Conservation (phyloP, 345 rosid species). For the Linum usitatissimum region DNA sequence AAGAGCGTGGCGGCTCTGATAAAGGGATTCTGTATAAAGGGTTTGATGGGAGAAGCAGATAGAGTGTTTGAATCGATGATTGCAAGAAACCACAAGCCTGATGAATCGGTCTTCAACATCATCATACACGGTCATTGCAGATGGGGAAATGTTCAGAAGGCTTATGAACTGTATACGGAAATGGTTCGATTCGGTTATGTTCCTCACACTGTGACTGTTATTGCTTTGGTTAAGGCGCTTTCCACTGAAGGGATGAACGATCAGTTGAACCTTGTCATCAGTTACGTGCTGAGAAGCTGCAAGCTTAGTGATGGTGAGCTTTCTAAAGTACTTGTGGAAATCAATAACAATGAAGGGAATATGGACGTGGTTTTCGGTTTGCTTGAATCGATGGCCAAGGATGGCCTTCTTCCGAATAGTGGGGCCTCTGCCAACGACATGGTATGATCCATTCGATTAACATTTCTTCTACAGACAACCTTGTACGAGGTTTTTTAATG, state of each 20-base stretch:
- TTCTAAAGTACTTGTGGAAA: conserved; percentile 57
- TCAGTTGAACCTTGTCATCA: conserved; percentile 45
- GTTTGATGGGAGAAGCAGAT: conserved; percentile 83
- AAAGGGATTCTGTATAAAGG: conserved; percentile 89
- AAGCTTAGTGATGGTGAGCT: conserved; percentile 66
- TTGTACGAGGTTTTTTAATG: neutral
- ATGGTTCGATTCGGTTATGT: conserved; percentile 46
- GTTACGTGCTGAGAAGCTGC: conserved; percentile 51
- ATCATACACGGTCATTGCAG: conserved; percentile 80
- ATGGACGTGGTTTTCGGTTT: conserved; percentile 60
- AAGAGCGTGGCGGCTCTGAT: conserved; percentile 56
- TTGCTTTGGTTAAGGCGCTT: conserved; percentile 58
- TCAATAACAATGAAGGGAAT: conserved; percentile 79
- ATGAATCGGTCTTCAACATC: conserved; percentile 59
- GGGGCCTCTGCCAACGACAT: neutral
- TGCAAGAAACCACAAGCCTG: conserved; percentile 44
- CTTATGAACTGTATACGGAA: conserved; percentile 52
- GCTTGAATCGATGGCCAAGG: conserved; percentile 76
- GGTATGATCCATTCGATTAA: neutral
- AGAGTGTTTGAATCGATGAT: conserved; percentile 54
- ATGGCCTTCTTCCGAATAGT: conserved; percentile 60
- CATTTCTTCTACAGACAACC: neutral
- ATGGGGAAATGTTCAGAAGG: conserved; percentile 46
- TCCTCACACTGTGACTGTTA: conserved; percentile 61
- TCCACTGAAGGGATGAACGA: conserved; percentile 39